Conservation (phyloP, 768 basidiomycete species). For the Kwoniella botswanensis region DNA sequence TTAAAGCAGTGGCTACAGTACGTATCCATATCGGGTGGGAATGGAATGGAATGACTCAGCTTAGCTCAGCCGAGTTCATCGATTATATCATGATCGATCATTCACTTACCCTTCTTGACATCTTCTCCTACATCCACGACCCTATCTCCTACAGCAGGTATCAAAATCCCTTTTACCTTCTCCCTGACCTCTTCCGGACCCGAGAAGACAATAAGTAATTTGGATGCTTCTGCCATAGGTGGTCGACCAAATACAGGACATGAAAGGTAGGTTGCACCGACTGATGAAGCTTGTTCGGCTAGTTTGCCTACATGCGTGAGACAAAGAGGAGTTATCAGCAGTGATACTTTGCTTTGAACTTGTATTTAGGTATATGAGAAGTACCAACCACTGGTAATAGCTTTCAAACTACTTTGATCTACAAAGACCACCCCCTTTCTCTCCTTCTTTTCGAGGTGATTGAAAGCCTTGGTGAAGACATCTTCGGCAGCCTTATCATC, state of each 20-base stretch:
- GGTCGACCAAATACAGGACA: conserved; percentile 41
- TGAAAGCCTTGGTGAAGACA: conserved; percentile 25
- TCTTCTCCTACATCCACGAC: conserved; percentile 39
- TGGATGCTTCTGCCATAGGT: conserved; percentile 23
- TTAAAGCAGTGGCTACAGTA: conserved; percentile 26
- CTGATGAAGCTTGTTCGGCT: conserved; percentile 20
- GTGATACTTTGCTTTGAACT: too few relatives aligned
- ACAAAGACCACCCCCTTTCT: conserved; percentile 31
- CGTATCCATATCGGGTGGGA: too few relatives aligned
- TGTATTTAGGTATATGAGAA: too few relatives aligned
- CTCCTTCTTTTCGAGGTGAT: conserved; percentile 8
- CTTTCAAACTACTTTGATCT: conserved; percentile 35
- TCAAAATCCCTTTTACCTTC: conserved; percentile 23
- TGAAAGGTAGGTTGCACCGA: conserved; percentile 29
- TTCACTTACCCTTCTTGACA: conserved; percentile 29
- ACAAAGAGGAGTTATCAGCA: neutral
- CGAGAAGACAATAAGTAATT: conserved; percentile 29
- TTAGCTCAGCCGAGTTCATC: neutral
- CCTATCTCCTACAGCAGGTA: conserved; percentile 25
- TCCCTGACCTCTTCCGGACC: conserved; percentile 20
- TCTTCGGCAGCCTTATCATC: conserved; percentile 37
- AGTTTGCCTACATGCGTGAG: conserved; percentile 20
- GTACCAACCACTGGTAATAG: conserved; percentile 32
- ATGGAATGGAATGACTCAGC: too few relatives aligned
- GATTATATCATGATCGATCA: neutral